phyloP scores from a whole-genome alignment of 345 rosid genomes.

The Gossypium thurberi region DNA sequence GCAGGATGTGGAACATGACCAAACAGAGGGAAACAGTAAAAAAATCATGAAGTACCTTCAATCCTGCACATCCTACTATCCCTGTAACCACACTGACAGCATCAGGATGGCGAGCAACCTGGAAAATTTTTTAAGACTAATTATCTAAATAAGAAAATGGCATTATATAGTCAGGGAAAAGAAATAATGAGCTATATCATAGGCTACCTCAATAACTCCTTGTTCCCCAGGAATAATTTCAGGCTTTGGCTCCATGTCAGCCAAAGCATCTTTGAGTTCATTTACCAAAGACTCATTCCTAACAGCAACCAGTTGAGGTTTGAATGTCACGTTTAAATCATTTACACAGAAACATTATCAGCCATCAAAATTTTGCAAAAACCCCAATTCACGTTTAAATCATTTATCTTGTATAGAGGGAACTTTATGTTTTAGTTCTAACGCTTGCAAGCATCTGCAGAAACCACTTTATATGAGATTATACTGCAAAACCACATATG shows the following conservation, averaged over 20 bases:
- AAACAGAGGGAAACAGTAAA: background rate
- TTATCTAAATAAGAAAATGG: background rate
- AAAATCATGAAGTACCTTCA: slow-evolving; percentile 36
- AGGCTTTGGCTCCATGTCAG: slow-evolving; percentile 66
- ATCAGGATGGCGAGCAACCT: slow-evolving; percentile 94
- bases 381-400: background rate
- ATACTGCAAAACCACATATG: background rate
- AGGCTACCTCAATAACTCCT: slow-evolving; percentile 72
- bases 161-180: slow-evolving; percentile 11
- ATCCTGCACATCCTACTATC: slow-evolving; percentile 96
- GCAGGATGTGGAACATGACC: background rate
- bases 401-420: background rate
- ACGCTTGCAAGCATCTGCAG: background rate
- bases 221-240: slow-evolving; percentile 91
- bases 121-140: slow-evolving; percentile 23
- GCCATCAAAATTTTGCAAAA: slow-evolving; percentile 2
- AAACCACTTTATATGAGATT: background rate
- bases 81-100: slow-evolving; percentile 90
- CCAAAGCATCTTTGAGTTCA: slow-evolving; percentile 83
- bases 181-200: background rate
- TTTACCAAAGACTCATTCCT: slow-evolving; percentile 61
- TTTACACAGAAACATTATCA: slow-evolving; percentile 9
- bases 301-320: slow-evolving; percentile 76
- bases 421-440: no score
- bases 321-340: no score